Evolutionary conservation across 345 rosid species (phyloP).

Genomic region (Syzygium aqueum): DNA sequence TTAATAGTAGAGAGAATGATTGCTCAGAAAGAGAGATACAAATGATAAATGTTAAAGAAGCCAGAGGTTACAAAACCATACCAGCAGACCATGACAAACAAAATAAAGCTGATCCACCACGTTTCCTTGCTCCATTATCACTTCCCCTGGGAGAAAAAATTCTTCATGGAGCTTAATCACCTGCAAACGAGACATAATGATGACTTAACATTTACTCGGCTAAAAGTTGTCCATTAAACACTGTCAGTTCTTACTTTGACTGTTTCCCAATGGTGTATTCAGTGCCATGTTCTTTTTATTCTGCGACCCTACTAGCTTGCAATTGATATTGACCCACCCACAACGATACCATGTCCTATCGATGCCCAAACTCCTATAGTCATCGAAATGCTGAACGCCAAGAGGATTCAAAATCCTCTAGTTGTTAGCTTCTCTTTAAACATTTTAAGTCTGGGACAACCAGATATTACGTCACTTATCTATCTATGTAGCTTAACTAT

Average conservation of each 20-base stretch:
- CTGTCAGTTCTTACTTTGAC: background rate
- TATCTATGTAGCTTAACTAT: background rate
- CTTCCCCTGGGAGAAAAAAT: conserved; percentile 95
- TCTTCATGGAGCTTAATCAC: conserved; percentile 87
- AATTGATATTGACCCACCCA: background rate
- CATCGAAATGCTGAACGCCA: background rate
- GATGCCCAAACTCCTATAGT: background rate
- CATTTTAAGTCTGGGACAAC: background rate
- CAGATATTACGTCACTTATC: background rate
- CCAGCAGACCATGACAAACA: conserved; percentile 84
- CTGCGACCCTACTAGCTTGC: background rate
- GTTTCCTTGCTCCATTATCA: conserved; percentile 80
- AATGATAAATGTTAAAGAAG: background rate
- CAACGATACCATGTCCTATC: background rate
- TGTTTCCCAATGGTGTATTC: background rate
- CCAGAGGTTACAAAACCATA: conserved; percentile 15
- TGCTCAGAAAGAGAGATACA: background rate
- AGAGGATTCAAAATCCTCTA: background rate
- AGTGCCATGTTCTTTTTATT: background rate
- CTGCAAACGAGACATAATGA: conserved; percentile 19
- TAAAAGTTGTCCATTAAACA: background rate
- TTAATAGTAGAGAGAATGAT: background rate
- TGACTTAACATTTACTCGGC: background rate
- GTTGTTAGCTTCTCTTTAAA: background rate
- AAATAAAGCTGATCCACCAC: conserved; percentile 91